Evolutionary conservation across 2,329 filamentous ascomycete genomes (phyloP).

Genomic region (Sarocladium kiliense): DNA sequence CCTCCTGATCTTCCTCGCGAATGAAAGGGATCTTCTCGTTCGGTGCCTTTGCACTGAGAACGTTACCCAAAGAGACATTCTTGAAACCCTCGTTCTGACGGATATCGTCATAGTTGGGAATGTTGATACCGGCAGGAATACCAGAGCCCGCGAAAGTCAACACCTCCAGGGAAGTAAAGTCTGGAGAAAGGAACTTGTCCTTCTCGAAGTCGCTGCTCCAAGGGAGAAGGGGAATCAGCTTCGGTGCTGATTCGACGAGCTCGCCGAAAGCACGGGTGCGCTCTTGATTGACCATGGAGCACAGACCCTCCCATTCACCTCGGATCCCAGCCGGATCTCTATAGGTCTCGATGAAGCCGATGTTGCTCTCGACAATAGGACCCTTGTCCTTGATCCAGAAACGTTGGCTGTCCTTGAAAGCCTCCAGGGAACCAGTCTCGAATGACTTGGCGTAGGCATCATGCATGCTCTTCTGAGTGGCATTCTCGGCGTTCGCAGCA

Average conservation of each 20-base stretch:
- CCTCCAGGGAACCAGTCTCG: conserved; percentile 65
- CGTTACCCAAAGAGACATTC: conserved; percentile 90
- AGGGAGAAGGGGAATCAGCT: conserved; percentile 81
- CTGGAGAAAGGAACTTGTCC: conserved; percentile 89
- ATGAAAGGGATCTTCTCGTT: conserved; percentile 94
- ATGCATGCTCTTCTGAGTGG: conserved; percentile 70
- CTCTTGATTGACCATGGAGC: conserved; percentile 82
- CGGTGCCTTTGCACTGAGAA: conserved; percentile 83
- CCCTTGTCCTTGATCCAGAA: conserved; percentile 81
- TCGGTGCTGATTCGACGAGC: conserved; percentile 74
- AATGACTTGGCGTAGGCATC: conserved; percentile 72
- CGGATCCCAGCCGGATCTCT: conserved; percentile 75
- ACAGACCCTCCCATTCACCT: conserved; percentile 83
- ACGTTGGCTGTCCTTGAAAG: conserved; percentile 75
- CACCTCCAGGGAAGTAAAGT: conserved; percentile 93
- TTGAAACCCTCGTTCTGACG: conserved; percentile 84
- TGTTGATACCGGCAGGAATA: conserved; percentile 65
- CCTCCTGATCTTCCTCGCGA: conserved; percentile 65
- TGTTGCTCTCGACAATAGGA: conserved; percentile 72
- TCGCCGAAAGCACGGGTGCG: conserved; percentile 82
- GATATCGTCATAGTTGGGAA: conserved; percentile 70
- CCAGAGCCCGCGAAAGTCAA: conserved; percentile 68
- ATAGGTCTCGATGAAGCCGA: conserved; percentile 84
- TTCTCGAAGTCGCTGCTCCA: conserved; percentile 92
- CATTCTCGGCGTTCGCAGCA: conserved; percentile 64